Evolutionary conservation across 495 filamentous ascomycete species (phyloP), one percentile per base, ranked within the genome.

Genomic region (Aspergillus ellipticus): DNA sequence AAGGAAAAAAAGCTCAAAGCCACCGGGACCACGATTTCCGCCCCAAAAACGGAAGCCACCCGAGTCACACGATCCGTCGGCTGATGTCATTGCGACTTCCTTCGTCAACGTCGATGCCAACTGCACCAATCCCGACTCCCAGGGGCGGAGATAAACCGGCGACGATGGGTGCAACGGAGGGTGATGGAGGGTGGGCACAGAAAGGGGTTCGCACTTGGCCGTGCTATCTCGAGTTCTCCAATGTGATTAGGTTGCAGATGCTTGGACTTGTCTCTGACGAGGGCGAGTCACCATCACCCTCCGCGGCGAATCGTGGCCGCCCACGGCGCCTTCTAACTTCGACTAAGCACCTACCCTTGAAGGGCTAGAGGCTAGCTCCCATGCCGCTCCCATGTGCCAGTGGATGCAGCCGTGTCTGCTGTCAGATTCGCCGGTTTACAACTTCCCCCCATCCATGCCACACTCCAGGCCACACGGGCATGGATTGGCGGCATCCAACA

Each of bases 171-270:
- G 11, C 35, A n/a, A 13, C 43, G 8, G 35, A 7, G 7, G 24
- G 2, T 39, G 3, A 39, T 48, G 45, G 45, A 48, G 31, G 42
- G 53, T 55, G 43, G 43, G 53, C 29, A 39, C 33, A 17, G 46
- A 53, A 43, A 53, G 42, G 51, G 51, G 42, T 49, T 58, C 20
- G 49, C 45, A 48, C 45, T 48, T 48, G 45, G 24, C 28, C 22
- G 45, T 24, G 45, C 33, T 42, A 31, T 8, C 39, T 29, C 24
- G n/a, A 28, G 24, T 28, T 7, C 24, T 28, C 24, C 39, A 57
- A 45, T 54, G 57, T 59, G 57, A 59, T 55, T 55, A 51, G 47
- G 46, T 43, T 55, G 57, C 52, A 59, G 51, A 46, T 49, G 46
- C 17, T 41, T 19, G 56, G 53, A 46, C 43, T 45, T 37, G 50